Evolutionary conservation across 2,329 filamentous ascomycete species (phyloP).

Genomic region (Pyrenophora teres): DNA sequence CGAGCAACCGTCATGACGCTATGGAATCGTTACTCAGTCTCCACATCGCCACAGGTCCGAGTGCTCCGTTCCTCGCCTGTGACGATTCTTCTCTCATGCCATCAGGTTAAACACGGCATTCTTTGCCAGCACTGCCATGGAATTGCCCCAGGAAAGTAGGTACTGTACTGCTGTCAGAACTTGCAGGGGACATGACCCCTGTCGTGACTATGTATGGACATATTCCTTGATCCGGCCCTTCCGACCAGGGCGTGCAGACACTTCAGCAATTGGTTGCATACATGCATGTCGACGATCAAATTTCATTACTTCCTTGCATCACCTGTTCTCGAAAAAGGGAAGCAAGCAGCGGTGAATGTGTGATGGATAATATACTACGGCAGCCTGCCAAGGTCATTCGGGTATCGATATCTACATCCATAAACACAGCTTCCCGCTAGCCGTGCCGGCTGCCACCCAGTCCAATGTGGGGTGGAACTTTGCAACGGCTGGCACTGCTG

Average conservation of each 20-base stretch:
- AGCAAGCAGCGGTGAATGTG: constrained; percentile 11
- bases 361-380: not conserved
- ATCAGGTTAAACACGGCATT: not conserved
- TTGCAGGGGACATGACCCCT: constrained; percentile 3
- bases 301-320: constrained; percentile 5
- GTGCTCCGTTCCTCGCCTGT: not conserved
- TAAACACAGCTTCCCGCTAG: constrained; percentile 87
- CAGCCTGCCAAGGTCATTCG: not conserved
- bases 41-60: not conserved
- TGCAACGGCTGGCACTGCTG: constrained; percentile 89
- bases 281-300: not conserved
- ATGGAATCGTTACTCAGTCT: not conserved
- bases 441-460: constrained; percentile 92
- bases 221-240: constrained; percentile 5
- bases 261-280: not conserved
- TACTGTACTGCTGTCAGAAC: not conserved
- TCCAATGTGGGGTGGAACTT: constrained; percentile 86
- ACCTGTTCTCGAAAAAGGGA: not conserved
- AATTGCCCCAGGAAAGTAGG: not conserved
- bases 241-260: constrained; percentile 1
- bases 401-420: constrained; percentile 67
- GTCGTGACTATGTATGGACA: constrained; percentile 13
- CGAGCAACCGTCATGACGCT: not conserved
- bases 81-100: not conserved
- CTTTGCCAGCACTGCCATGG: not conserved